Percentiles rank a stretch among this genome's conserved stretches.
phyloP scores from a whole-genome alignment of 192 early-diverging fungal genomes.

The Gamsiella multidivaricata region DNA sequence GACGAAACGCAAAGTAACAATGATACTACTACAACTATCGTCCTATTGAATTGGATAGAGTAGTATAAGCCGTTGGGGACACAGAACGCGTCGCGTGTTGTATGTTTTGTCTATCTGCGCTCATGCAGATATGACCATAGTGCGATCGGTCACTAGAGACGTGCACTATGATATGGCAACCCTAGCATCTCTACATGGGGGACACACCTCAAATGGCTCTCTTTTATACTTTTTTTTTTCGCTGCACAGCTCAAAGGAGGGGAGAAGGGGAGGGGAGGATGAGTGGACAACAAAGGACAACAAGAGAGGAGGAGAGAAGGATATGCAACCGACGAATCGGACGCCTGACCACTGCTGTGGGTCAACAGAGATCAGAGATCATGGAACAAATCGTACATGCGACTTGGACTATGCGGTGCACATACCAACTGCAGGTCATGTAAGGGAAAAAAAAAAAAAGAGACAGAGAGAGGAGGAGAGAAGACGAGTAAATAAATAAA shows the following conservation, averaged over 20 bases:
- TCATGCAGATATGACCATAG: background rate
- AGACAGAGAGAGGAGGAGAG: background rate
- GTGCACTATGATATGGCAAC: too few relatives aligned
- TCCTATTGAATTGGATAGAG: too few relatives aligned
- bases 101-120: background rate
- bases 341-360: conserved; percentile 7
- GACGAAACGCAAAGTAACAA: background rate
- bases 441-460: background rate
- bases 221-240: too few relatives aligned
- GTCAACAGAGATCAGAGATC: background rate
- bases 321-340: conserved; percentile 7
- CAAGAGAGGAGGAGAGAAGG: background rate
- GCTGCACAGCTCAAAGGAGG: conserved; percentile 4
- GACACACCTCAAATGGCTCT: too few relatives aligned
- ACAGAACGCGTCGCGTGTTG: conserved; percentile 20
- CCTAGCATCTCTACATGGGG: too few relatives aligned
- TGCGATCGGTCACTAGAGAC: too few relatives aligned
- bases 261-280: background rate
- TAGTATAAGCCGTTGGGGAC: background rate
- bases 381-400: background rate
- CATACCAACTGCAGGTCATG: conserved; percentile 6
- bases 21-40: too few relatives aligned
- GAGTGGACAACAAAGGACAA: background rate
- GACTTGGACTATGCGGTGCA: background rate
- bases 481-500: background rate